A percentile compares a stretch with the other conserved stretches of the same genome.
Conservation (phyloP, 805 yeast species). For the Debaryomyces maramus region DNA sequence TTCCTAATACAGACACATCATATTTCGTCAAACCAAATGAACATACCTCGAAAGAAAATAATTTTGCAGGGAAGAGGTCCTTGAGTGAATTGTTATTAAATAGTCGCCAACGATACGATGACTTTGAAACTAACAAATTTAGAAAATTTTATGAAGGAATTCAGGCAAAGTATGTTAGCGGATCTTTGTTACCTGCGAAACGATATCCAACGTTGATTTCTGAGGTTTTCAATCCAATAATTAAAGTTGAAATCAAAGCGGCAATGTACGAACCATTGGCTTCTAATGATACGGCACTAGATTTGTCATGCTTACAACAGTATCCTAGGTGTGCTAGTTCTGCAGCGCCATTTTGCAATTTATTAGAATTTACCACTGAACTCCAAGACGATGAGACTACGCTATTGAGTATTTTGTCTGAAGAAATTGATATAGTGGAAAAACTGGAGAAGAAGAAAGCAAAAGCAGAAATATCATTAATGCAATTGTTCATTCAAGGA, state of each 20-base stretch:
- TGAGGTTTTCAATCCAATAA: conserved; percentile 10
- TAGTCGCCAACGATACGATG: background rate
- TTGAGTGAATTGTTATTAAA: background rate
- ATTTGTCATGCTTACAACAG: conserved; percentile 3
- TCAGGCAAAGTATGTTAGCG: conserved; percentile 1
- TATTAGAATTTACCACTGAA: too few species aligned
- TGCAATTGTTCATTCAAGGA: background rate
- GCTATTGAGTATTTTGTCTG: conserved; percentile 15
- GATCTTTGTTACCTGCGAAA: conserved; percentile 4
- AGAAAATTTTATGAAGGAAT: conserved; percentile 3
- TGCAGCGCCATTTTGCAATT: conserved; percentile 18
- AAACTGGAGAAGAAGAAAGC: too few species aligned
- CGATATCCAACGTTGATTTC: conserved; percentile 11
- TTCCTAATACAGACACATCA: background rate
- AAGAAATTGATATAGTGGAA: conserved; percentile 14
- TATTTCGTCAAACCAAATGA: background rate
- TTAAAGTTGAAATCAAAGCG: conserved; percentile 10
- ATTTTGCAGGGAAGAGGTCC: background rate
- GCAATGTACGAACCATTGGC: conserved; percentile 15
- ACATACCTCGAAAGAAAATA: background rate
- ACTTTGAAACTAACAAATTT: conserved; percentile 3
- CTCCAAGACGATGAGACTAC: too few species aligned
- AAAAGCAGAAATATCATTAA: background rate
- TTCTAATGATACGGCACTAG: conserved; percentile 6
- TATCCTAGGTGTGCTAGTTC: background rate